Evolutionary conservation across 257 asterid species (phyloP).

Genomic region (Salvia hispanica): DNA sequence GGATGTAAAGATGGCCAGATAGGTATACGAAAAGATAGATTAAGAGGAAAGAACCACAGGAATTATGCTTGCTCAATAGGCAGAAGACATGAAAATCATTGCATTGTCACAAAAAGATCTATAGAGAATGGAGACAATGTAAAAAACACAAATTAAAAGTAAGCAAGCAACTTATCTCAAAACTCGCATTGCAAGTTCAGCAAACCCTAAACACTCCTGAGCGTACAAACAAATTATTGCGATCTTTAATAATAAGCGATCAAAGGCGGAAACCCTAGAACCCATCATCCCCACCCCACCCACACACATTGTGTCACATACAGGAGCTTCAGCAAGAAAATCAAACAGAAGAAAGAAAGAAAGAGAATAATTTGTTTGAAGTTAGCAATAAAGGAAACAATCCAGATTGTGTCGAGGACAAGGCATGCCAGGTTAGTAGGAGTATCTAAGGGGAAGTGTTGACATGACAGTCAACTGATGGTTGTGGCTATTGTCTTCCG

Average conservation of each 20-base stretch:
- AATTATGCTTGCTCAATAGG: not conserved
- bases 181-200: not conserved
- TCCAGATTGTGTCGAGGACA: not conserved
- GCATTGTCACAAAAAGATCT: not conserved
- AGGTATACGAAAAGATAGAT: not conserved
- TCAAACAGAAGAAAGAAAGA: not conserved
- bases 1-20: not conserved
- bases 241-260: not conserved
- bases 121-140: not conserved
- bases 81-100: not conserved
- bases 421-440: not conserved
- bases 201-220: not conserved
- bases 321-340: not conserved
- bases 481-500: constrained; percentile 3
- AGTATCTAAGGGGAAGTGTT: not conserved
- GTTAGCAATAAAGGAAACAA: not conserved
- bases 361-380: not conserved
- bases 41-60: not conserved
- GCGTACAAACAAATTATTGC: not conserved
- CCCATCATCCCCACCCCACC: not conserved
- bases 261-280: not conserved
- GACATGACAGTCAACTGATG: not conserved
- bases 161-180: not conserved
- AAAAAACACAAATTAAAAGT: not conserved
- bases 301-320: not conserved